phyloP scores from a whole-genome alignment of 2,329 filamentous ascomycete genomes.

The Polychaeton citri region DNA sequence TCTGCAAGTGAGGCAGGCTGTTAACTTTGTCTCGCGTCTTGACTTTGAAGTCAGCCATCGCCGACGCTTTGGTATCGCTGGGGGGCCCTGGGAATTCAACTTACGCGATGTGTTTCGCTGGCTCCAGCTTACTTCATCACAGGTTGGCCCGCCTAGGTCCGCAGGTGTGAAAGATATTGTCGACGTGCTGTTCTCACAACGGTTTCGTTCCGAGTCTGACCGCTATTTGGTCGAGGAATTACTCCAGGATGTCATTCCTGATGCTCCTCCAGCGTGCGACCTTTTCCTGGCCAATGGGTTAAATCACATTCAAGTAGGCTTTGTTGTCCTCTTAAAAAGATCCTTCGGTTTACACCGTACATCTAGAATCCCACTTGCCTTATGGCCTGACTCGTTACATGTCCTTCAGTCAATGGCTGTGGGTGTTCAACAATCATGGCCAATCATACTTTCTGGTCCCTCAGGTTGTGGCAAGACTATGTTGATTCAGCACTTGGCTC shows the following conservation, averaged over 20 bases:
- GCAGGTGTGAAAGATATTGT: constrained; percentile 60
- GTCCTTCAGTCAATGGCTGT: constrained; percentile 78
- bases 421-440: constrained; percentile 74
- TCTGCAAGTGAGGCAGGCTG: constrained; percentile 51
- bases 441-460: constrained; percentile 74
- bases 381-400: constrained; percentile 39
- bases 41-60: constrained; percentile 55
- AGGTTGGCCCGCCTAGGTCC: constrained; percentile 47
- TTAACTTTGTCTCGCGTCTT: constrained; percentile 67
- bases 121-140: constrained; percentile 57
- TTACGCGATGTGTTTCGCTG: constrained; percentile 80
- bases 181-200: constrained; percentile 69
- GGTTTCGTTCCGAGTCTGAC: constrained; percentile 66
- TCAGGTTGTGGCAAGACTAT: constrained; percentile 80
- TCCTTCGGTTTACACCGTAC: not conserved
- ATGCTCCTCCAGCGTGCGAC: constrained; percentile 30
- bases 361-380: constrained; percentile 11
- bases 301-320: constrained; percentile 61
- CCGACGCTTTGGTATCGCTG: constrained; percentile 40
- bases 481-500: constrained; percentile 68
- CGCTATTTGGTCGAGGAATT: constrained; percentile 50
- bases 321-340: constrained; percentile 20
- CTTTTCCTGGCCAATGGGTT: constrained; percentile 60
- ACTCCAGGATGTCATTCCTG: constrained; percentile 52
- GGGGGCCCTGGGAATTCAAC: constrained; percentile 91